These are phyloP conservation scores for Fusarium papillatum DNA, from an alignment of 2,329 filamentous ascomycete species.

Conservation along the genomic window DNA sequence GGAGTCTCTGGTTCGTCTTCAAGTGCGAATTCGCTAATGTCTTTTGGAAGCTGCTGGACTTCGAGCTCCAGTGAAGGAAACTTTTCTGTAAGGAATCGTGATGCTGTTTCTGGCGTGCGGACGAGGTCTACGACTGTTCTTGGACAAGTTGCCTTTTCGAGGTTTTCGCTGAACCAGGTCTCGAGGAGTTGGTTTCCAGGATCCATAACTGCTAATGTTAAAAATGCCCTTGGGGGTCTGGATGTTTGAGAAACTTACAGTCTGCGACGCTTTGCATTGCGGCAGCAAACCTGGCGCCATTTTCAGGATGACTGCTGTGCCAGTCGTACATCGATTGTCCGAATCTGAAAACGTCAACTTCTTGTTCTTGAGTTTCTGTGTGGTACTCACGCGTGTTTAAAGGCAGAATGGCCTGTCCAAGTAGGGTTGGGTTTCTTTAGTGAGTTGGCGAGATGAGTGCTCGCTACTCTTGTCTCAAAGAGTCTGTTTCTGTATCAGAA, in stretches of 20 bases:
- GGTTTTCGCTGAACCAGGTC: conserved; percentile 14
- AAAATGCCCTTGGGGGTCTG: background rate
- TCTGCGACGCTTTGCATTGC: conserved; percentile 30
- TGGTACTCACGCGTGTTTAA: conserved; percentile 32
- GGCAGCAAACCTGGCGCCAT: conserved; percentile 50
- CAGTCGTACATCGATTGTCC: conserved; percentile 38
- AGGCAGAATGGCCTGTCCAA: conserved; percentile 37
- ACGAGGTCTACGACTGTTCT: conserved; percentile 15
- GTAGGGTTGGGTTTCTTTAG: conserved; percentile 26
- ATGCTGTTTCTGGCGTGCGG: conserved; percentile 5
- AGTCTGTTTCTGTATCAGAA: conserved; percentile 10
- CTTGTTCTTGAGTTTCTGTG: background rate
- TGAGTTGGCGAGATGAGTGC: conserved; percentile 34
- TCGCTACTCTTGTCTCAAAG: conserved; percentile 35
- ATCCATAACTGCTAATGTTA: conserved; percentile 20
- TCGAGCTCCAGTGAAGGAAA: conserved; percentile 7
- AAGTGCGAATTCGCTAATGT: background rate
- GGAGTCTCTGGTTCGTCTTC: background rate
- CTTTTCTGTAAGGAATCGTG: conserved; percentile 17
- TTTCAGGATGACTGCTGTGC: conserved; percentile 49
- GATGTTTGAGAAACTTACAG: conserved; percentile 51
- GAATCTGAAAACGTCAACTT: conserved; percentile 19
- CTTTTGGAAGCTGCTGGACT: conserved; percentile 1
- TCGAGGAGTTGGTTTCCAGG: conserved; percentile 22
- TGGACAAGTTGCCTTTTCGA: background rate